phyloP scores from a whole-genome alignment of 257 asterid genomes.

The Gentiana dahurica region DNA sequence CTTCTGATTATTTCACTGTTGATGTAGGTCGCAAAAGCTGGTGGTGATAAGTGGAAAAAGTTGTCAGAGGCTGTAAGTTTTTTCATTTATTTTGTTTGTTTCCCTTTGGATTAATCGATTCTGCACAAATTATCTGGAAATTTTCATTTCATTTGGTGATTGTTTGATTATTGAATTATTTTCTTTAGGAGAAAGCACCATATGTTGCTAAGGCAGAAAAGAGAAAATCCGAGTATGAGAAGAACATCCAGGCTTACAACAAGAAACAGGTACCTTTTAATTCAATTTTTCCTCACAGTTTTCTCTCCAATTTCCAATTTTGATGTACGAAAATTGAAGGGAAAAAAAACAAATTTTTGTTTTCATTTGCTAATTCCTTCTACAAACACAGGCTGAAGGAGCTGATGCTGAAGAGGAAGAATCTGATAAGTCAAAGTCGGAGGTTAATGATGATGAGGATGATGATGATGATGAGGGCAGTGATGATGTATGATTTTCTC shows the following conservation, averaged over 20 bases:
- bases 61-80: no score
- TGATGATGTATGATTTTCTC: constrained; percentile 11
- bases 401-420: constrained; percentile 22
- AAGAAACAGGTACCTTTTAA: constrained; percentile 29
- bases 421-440: constrained; percentile 25
- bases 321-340: no score
- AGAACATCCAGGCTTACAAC: constrained; percentile 62
- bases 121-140: background rate
- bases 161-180: background rate
- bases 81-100: no score
- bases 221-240: constrained; percentile 64
- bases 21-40: no score
- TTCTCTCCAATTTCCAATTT: no score
- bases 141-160: background rate
- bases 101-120: background rate
- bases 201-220: constrained; percentile 63
- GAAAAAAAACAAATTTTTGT: no score
- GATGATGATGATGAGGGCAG: constrained; percentile 24
- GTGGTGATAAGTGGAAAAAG: no score
- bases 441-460: constrained; percentile 23
- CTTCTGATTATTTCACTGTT: no score
- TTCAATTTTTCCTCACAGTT: background rate
- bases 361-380: background rate
- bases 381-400: constrained; percentile 8
- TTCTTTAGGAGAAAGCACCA: constrained; percentile 67